Evolutionary conservation across 2,329 filamentous ascomycete genomes (phyloP), one percentile per base, ranked within the genome.

Genomic region (Dothidotthia symphoricarpi): DNA sequence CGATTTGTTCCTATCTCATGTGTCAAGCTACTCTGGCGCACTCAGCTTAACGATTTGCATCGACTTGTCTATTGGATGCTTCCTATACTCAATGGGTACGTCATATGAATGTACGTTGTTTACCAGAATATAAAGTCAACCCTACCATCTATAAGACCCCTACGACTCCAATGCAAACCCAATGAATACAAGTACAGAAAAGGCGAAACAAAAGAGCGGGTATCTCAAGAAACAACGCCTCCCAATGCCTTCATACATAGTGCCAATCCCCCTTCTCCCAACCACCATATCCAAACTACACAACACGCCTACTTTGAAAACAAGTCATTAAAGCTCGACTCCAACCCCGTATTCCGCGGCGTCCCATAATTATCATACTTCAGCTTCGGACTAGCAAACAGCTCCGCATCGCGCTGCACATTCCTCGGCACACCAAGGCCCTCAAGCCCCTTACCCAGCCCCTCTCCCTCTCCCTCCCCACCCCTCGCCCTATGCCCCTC

Each of bases 301-400:
- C 32, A 33, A 24, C 16, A 25, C 27, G 17, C 16, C 41, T 39
- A 63, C 19, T 61, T 56, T 9, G 56, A 55, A 36, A 66, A 66
- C 25, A 66, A 38, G 9, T 41, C 43, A 28, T 63, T 60, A 28
- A 66, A 66, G 2, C 49, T 53, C 24, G 58, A 53, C 35, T 66
- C 63, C 19, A 66, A 22, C 2, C 63, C 63, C 6, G 61, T 65
- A 26, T 54, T 50, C 46, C 57, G 58, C 45, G 46, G 45, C n/a
- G 46, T 51, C 6, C 48, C 51, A 42, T 61, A 63, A 26, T 55
- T 47, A 34, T 63, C 60, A 28, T 61, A 65, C 44, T 64, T 63
- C 10, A 66, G 40, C 39, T 65, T 57, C 2, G 63, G 63, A 29
- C 48, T 47, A 14, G 44, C 45, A 39, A 66, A 66, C 12, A 65